Percentiles rank a stretch among this genome's conserved stretches.
phyloP scores from a whole-genome alignment of 768 basidiomycete genomes.

The Termitomyces sp. region DNA sequence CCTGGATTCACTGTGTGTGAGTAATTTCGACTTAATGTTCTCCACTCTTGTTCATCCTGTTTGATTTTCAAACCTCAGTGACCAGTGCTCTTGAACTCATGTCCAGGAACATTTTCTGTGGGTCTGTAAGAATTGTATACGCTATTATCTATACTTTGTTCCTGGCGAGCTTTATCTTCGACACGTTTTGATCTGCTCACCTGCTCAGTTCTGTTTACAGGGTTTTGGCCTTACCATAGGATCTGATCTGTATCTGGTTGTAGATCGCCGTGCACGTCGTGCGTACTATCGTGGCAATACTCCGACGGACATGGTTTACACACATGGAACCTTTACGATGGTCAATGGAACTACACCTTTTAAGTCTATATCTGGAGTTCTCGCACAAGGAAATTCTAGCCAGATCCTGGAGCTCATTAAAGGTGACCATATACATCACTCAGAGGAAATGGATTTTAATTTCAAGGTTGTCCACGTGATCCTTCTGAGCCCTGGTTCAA shows the following conservation, averaged over 20 bases:
- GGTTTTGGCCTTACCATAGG: constrained; percentile 84
- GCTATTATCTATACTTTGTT: constrained; percentile 85
- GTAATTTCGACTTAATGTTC: constrained; percentile 21
- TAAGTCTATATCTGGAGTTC: constrained; percentile 33
- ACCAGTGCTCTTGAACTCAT: constrained; percentile 77
- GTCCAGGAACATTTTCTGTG: constrained; percentile 76
- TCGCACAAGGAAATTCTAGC: constrained; percentile 37
- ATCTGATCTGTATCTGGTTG: constrained; percentile 72
- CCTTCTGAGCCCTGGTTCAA: constrained; percentile 73
- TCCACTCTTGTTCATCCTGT: background rate
- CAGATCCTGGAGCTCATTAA: constrained; percentile 43
- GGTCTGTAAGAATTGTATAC: constrained; percentile 79
- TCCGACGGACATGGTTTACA: constrained; percentile 34
- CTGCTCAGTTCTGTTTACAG: constrained; percentile 25
- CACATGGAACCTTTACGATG: constrained; percentile 51
- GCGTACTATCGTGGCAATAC: constrained; percentile 44
- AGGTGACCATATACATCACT: constrained; percentile 23
- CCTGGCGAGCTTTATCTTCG: constrained; percentile 38
- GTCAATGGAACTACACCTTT: constrained; percentile 40
- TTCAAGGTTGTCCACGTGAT: constrained; percentile 69
- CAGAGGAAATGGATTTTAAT: background rate
- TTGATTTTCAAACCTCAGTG: constrained; percentile 37
- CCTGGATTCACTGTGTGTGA: constrained; percentile 81
- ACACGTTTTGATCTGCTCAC: background rate
- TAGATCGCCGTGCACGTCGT: constrained; percentile 54